Conservation (phyloP, 768 basidiomycete genomes). For the Leucocoprinus birnbaumii region DNA sequence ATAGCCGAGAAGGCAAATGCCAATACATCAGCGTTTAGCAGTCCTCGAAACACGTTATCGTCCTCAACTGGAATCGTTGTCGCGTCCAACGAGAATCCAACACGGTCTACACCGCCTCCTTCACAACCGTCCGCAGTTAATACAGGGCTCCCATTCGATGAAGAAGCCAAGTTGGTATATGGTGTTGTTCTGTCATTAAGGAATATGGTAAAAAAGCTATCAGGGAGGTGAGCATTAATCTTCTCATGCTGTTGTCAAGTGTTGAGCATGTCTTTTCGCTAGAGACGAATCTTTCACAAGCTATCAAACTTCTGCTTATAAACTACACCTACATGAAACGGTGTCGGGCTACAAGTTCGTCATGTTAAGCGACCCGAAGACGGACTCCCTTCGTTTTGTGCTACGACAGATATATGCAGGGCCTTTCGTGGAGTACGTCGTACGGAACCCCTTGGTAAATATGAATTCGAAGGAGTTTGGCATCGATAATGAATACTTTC, state of each 20-base stretch:
- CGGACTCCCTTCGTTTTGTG: constrained; percentile 80
- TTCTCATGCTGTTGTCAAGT: too few relatives aligned
- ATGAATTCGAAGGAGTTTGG: constrained; percentile 85
- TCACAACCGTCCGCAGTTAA: constrained; percentile 34
- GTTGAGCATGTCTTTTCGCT: neutral
- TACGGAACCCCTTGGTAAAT: constrained; percentile 82
- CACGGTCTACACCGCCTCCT: constrained; percentile 33
- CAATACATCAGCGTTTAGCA: constrained; percentile 39
- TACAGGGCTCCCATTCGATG: constrained; percentile 84
- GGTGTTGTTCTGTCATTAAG: constrained; percentile 89
- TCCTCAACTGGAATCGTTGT: constrained; percentile 68
- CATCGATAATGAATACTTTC: constrained; percentile 91
- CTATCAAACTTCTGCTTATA: constrained; percentile 91
- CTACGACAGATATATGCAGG: constrained; percentile 91
- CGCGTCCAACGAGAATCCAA: constrained; percentile 45
- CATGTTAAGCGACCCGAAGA: constrained; percentile 84
- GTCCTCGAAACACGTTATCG: constrained; percentile 65
- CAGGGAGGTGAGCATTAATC: constrained; percentile 59
- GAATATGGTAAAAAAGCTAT: constrained; percentile 94
- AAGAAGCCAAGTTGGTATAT: constrained; percentile 96
- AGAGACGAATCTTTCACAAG: constrained; percentile 91
- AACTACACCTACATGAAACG: constrained; percentile 91
- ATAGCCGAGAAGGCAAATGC: constrained; percentile 29
- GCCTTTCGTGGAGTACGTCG: constrained; percentile 91
- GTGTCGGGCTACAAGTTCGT: constrained; percentile 92